Base-by-base conservation (phyloP, 805 yeast species). In the Vanderwaltozyma yarrowii region DNA sequence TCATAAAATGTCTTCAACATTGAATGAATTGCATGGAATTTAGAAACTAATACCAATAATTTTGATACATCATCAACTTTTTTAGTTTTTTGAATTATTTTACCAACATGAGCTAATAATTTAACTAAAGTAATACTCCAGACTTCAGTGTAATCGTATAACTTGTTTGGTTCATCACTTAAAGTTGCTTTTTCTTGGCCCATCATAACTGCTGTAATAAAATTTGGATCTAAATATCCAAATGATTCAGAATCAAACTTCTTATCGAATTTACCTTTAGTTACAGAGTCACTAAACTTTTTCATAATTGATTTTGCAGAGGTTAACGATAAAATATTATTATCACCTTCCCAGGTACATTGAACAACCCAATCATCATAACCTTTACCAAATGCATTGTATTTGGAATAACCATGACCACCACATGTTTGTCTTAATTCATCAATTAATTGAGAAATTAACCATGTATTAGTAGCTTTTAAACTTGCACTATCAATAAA, bases 341-440 rank as follows among this genome's bases (percentile, higher is more conserved):
- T 88, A 62, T 88, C 96, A 61, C 96, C 96, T 67, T 88, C 96
- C 96, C 96, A 88, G 15, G 96, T 88, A 63, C 95, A 87, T 65
- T 88, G 96, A 30, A 88, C 96, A n/a, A 83, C 95, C 85, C 94
- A 89, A 60, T 88, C 96, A 45, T 73, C 73, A 66, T 76, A 85
- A 11, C 87, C 87, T 57, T 80, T 84, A 30, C 94, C 95, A 57
- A 88, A 83, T 2, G 88, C 95, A 46, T 85, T 76, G 62, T 88
- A 88, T n/a, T 87, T 76, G 18, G 94, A 85, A 64, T 88, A 88
- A 30, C 96, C 96, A 62, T 84, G 95, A 24, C 96, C 96, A 59
- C 96, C 96, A 62, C 95, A 87, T 2, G 94, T 71, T 64, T 88
- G 96, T 65, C 96, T 75, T 46, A 87, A 74, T 64, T 87, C 88